A percentile compares a stretch with the other conserved stretches of the same genome.
These are phyloP conservation scores for Russula sp. DNA, from an alignment of 768 basidiomycete genomes.

Conservation along the genomic window DNA sequence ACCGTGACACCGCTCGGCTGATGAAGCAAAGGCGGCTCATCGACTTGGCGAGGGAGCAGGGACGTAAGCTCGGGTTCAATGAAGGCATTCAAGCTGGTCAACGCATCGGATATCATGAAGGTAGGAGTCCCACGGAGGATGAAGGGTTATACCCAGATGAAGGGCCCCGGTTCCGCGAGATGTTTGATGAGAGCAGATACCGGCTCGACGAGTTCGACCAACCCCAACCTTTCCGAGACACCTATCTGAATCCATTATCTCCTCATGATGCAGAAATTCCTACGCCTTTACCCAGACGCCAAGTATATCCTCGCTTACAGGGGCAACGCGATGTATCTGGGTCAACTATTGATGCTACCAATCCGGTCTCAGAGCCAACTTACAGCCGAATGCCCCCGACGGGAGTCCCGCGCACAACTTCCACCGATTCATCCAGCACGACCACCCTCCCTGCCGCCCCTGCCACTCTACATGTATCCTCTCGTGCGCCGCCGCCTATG, in stretches of 20 bases:
- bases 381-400: neutral
- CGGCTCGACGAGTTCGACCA: conserved; percentile 20
- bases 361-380: neutral
- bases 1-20: conserved; percentile 45
- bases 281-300: conserved; percentile 6
- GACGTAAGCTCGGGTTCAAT: conserved; percentile 41
- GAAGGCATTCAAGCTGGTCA: conserved; percentile 40
- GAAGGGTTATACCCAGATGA: neutral
- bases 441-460: conserved; percentile 27
- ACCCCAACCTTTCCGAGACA: conserved; percentile 8
- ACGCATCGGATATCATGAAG: conserved; percentile 26
- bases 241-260: neutral
- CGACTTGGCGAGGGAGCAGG: conserved; percentile 46
- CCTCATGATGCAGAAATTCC: neutral
- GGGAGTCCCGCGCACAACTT: conserved; percentile 5
- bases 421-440: conserved; percentile 23
- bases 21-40: conserved; percentile 44
- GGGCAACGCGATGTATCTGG: neutral
- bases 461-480: neutral
- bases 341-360: neutral
- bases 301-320: conserved; percentile 8
- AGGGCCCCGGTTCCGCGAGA: conserved; percentile 18
- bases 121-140: neutral
- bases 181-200: conserved; percentile 15
- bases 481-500: conserved; percentile 20